A percentile compares a stretch with the other conserved stretches of the same genome.
Conservation (phyloP, 2,329 filamentous ascomycete species). For the Microsporum audouinii region DNA sequence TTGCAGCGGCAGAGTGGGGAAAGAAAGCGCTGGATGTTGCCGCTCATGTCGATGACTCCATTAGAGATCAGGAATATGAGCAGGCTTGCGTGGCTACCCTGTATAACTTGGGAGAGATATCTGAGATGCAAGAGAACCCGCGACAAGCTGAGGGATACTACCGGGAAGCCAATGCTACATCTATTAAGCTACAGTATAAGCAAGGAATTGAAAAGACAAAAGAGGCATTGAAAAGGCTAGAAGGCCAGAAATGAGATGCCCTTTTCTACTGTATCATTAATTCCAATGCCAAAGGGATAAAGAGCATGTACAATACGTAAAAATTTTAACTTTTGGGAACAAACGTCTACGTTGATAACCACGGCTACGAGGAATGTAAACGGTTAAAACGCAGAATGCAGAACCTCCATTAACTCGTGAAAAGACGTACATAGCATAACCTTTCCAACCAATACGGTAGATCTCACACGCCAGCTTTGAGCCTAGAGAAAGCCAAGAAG, state of each 20-base stretch:
- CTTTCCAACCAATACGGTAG: not conserved
- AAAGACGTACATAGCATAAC: constrained; percentile 2
- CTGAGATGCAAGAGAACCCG: constrained; percentile 58
- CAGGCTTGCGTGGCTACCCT: constrained; percentile 69
- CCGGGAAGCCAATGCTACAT: constrained; percentile 47
- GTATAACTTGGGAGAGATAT: constrained; percentile 79
- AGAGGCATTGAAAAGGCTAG: constrained; percentile 23
- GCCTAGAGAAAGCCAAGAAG: not conserved
- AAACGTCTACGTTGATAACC: not conserved
- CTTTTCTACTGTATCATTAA: not conserved
- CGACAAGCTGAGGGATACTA: constrained; percentile 58
- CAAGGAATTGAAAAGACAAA: constrained; percentile 24
- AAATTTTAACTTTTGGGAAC: too few relatives aligned
- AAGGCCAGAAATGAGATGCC: constrained; percentile 9
- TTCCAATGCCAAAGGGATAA: not conserved
- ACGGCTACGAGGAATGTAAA: not conserved
- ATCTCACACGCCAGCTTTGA: not conserved
- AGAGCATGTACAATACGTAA: not conserved
- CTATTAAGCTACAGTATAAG: constrained; percentile 34
- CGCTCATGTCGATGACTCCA: constrained; percentile 51
- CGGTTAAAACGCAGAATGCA: not conserved
- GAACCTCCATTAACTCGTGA: constrained; percentile 1
- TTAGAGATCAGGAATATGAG: constrained; percentile 69
- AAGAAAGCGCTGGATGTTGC: constrained; percentile 61
- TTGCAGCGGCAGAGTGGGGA: constrained; percentile 67